Base-by-base conservation (phyloP, 208 protist genomes). In the Strigomonas culicis region DNA sequence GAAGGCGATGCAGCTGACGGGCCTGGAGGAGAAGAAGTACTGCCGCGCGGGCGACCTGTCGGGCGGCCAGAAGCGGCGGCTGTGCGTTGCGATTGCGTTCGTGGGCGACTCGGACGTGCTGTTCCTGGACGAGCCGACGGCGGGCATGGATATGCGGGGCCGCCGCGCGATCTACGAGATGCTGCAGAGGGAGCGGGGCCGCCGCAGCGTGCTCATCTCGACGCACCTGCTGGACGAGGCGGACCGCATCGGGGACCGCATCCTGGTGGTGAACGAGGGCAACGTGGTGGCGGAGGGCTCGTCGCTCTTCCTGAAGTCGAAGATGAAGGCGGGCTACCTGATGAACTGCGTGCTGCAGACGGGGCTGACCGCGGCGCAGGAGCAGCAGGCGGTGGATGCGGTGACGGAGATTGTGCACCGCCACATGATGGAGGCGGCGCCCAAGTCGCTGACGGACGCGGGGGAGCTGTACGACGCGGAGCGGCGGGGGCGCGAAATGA, bases 171-270 rank as follows among this genome's bases (percentile, higher is more conserved):
- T 97, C 36, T 97, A 93, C 76, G 75, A 88, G 25, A 65, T 83
- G 24, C 72, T 92, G 28, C 64, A 92, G 13, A 68, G 68, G 10
- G 66, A 66, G 17, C 80, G 70, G 52, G 69, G 44, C 19, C 61
- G 79, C 63, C 82, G 79, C 49, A 82, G 82, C 65, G 79, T 91
- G 19, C 74, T 93, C 32, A 75, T 93, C 24, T 86, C 79, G 15
- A 97, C 95, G 24, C 97, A 98, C 66, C 77, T 88, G 59, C 92
- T 99, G 81, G 97, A 99, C 63, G 98, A 99, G 78, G 98, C 98
- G 8, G 97, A 99, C 71, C 75, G 90, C 22, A 79, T 99, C 31
- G 86, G 85, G 30, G 92, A 98, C 67, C 80, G 81, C 36, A 95
- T 99, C 55, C 88, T 92, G 15, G 90, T 99, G 57, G 80, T 99